Base-by-base conservation (phyloP, 2,329 filamentous ascomycete species). In the Cytospora piceae region DNA sequence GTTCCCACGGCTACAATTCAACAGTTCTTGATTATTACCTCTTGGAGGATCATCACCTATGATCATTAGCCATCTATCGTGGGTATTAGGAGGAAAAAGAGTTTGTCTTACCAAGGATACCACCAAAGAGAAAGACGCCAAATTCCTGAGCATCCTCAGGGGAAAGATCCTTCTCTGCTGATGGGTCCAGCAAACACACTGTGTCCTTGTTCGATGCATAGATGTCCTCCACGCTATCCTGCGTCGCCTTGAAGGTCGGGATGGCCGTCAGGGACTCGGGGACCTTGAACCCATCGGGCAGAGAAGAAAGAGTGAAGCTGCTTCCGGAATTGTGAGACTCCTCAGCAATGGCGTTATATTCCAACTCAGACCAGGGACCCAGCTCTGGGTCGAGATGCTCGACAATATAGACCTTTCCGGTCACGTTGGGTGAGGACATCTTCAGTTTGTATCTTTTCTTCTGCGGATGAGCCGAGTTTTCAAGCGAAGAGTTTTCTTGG, bases 361-460 rank as follows among this genome's bases (percentile, higher is more conserved):
- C 95, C 61, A 98, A 86, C 69, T 92, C 88, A 29, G 95, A 98
- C 95, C 95, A 99, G 51, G 88, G 86, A 39, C 96, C 95, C 34
- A 99, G 85, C 78, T 99, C 95, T 51, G 92, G 90, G 80, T 99
- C 95, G 70, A 99, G 88, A 79, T 99, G 94, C 82, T 98, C 94
- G 72, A 98, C 94, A 73, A 98, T 91, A 79, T 95, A 97, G 53
- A 88, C 94, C 78, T 93, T 91, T 70, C 77, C 76, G 22, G 69
- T 70, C 52, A 75, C 68, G 24, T 78, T 72, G 79, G 83, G 83
- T 54, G 63, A 51, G 58, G 63, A 51, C 66, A 67, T 67, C 24
- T 12, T 63, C 32, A 2, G 32, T 37, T 37, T 37, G 34, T 14
- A 14, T 37, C 15, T n/a, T 32, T 14, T n/a, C 5, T 39, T 39